Evolutionary conservation across 139 green algal genomes (phyloP), one percentile per base, ranked within the genome.

Genomic region (Chlorella sorokiniana): DNA sequence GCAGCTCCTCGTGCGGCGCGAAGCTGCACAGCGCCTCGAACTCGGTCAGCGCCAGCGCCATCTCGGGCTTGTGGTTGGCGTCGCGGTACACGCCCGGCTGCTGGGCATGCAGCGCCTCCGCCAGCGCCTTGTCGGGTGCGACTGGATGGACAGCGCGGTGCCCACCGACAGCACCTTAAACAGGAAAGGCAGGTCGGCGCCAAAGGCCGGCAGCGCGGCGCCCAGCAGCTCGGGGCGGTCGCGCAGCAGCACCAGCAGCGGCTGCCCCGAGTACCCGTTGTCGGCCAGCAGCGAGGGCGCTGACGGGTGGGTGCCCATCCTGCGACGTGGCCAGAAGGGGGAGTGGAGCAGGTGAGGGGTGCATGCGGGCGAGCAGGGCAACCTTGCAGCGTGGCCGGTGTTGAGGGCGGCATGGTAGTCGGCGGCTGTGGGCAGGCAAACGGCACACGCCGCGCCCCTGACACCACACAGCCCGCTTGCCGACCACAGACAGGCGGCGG

Each of bases 1-100:
- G 71, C 9, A 98, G 84, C 75, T 96, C 86, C 1, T 78, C 75
- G 9, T 85, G 82, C 29, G 72, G 40, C 16, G 88, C 89, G 83
- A 99, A 99, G 62, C 92, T 89, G 89, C 96, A 98, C 68, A 99
- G 90, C 23, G 96, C 94, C 84, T 97, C 91, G 86, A 99, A 99
- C 31, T 90, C 86, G 41, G 86, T 90, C 33, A 99, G 74, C 5
- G 97, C 97, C 48, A 99, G 84, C 22, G 96, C 93, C 95, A 99
- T 99, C 87, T 99, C 97, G 27, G 97, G 97, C 87, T 99, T 99
- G 90, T 99, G 96, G 88, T 99, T 99, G 85, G 83, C 88, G 75
- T 99, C 97, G 69, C 97, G 96, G 89, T 99, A 99, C 18, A 96
- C 91, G 76, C 95, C 84, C 27, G 96, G 96, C 31, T 87, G 77